A percentile compares a stretch with the other conserved stretches of the same genome.
These are phyloP conservation scores for Lipomyces starkeyi DNA, from an alignment of 805 yeast species.

Conservation along the genomic window DNA sequence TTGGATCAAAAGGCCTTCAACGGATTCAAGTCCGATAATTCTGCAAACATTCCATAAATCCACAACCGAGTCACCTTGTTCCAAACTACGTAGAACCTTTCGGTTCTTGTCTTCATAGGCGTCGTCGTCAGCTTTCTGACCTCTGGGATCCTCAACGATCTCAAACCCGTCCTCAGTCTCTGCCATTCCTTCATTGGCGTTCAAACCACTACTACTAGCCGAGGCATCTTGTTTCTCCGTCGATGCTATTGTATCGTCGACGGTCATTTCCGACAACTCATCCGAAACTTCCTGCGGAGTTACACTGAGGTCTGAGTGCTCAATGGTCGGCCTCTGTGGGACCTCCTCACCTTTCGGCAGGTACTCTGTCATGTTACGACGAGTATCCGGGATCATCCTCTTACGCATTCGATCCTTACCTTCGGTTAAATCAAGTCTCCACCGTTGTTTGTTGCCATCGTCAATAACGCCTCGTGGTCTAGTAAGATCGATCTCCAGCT, in stretches of 20 bases:
- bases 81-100: slow-evolving; percentile 71
- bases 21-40: slow-evolving; percentile 75
- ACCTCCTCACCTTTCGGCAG: slow-evolving; percentile 47
- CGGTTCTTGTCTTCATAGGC: slow-evolving; percentile 67
- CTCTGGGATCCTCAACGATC: slow-evolving; percentile 40
- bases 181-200: slow-evolving; percentile 29
- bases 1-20: slow-evolving; percentile 74
- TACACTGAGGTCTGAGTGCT: not conserved
- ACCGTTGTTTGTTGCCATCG: slow-evolving; percentile 43
- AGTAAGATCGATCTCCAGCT: slow-evolving; percentile 53
- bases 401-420: slow-evolving; percentile 71
- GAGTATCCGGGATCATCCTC: slow-evolving; percentile 62
- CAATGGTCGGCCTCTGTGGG: not conserved
- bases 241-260: slow-evolving; percentile 15
- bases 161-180: slow-evolving; percentile 43
- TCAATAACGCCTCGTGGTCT: slow-evolving; percentile 43
- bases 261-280: slow-evolving; percentile 15
- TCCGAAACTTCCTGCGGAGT: slow-evolving; percentile 13
- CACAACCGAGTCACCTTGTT: slow-evolving; percentile 71
- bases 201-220: not conserved
- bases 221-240: slow-evolving; percentile 2
- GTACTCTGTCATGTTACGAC: slow-evolving; percentile 53
- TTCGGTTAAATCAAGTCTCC: slow-evolving; percentile 71
- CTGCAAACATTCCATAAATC: slow-evolving; percentile 77
- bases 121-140: slow-evolving; percentile 39